Evolutionary conservation across 2,329 filamentous ascomycete genomes (phyloP).

Genomic region (Cytospora leucostoma): DNA sequence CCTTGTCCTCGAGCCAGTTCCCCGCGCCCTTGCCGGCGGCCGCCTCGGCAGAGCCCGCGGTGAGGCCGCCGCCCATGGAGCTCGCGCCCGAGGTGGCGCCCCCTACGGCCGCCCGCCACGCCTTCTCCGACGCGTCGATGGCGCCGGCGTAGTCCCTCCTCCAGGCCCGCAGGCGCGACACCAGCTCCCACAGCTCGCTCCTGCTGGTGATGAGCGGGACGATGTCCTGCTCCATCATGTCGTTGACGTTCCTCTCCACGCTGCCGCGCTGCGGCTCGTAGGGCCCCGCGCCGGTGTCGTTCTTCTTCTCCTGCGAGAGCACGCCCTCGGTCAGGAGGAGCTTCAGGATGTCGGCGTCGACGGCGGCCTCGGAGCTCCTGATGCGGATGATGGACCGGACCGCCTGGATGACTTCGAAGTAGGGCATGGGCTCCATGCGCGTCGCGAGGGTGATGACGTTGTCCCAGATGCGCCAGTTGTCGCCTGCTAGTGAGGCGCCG

Average conservation of each 20-base stretch:
- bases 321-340: conserved; percentile 73
- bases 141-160: conserved; percentile 69
- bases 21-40: conserved; percentile 35
- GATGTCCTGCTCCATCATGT: conserved; percentile 73
- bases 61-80: conserved; percentile 43
- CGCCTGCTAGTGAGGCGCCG: conserved; percentile 78
- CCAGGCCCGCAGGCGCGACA: conserved; percentile 74
- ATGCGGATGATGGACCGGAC: conserved; percentile 76
- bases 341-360: conserved; percentile 74
- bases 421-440: conserved; percentile 72
- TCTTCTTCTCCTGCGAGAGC: conserved; percentile 43
- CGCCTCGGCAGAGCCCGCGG: conserved; percentile 27
- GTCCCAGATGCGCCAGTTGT: conserved; percentile 94
- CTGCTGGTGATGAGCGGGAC: conserved; percentile 83
- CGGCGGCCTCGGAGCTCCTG: conserved; percentile 72
- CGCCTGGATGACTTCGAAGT: conserved; percentile 74
- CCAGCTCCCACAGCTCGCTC: conserved; percentile 73
- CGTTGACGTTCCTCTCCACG: conserved; percentile 62
- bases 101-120: conserved; percentile 73
- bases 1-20: conserved; percentile 59
- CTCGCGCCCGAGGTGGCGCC: conserved; percentile 50
- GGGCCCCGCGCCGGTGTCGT: conserved; percentile 33
- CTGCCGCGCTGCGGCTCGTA: conserved; percentile 58
- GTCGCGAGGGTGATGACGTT: conserved; percentile 89
- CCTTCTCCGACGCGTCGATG: conserved; percentile 83